phyloP scores from a whole-genome alignment of 805 yeast species.

The Torulaspora maleeae region DNA sequence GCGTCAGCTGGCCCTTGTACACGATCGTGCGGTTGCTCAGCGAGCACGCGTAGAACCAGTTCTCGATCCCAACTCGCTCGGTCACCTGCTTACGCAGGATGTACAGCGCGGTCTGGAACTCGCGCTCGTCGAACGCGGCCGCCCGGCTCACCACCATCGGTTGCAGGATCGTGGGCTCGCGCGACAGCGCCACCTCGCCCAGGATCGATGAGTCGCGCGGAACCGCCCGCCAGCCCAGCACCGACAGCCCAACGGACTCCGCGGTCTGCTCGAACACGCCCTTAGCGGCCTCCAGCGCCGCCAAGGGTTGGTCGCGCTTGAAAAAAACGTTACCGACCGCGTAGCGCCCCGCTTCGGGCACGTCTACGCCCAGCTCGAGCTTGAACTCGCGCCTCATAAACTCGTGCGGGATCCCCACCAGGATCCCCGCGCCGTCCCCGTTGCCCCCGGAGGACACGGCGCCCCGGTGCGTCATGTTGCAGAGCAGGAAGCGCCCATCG shows the following conservation, averaged over 20 bases:
- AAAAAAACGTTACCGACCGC: conserved; percentile 94
- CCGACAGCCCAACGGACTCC: conserved; percentile 64
- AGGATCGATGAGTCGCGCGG: conserved; percentile 92
- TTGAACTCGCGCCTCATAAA: conserved; percentile 82
- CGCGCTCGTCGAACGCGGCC: conserved; percentile 41
- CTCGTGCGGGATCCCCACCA: conserved; percentile 86
- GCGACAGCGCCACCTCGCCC: conserved; percentile 89
- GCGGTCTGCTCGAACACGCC: conserved; percentile 81
- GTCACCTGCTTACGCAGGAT: conserved; percentile 85
- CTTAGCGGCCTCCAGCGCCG: conserved; percentile 63
- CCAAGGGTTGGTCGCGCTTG: conserved; percentile 84
- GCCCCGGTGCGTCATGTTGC: conserved; percentile 99
- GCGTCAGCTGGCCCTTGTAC: conserved; percentile 96
- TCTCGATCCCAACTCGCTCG: conserved; percentile 86
- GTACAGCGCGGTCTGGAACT: conserved; percentile 78
- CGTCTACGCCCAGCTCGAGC: conserved; percentile 56
- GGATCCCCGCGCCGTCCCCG: conserved; percentile 98
- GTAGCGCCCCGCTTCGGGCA: conserved; percentile 81
- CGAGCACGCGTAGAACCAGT: conserved; percentile 97
- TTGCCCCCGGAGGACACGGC: conserved; percentile 96
- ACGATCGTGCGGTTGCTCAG: conserved; percentile 84
- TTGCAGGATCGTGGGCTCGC: conserved; percentile 88
- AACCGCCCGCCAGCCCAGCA: conserved; percentile 91
- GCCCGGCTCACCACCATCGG: conserved; percentile 78
- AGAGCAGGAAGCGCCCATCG: conserved; percentile 79